Evolutionary conservation across 352 stramenopile species (phyloP), one percentile per base, ranked within the genome.

Genomic region (Stramenopiles sp.): DNA sequence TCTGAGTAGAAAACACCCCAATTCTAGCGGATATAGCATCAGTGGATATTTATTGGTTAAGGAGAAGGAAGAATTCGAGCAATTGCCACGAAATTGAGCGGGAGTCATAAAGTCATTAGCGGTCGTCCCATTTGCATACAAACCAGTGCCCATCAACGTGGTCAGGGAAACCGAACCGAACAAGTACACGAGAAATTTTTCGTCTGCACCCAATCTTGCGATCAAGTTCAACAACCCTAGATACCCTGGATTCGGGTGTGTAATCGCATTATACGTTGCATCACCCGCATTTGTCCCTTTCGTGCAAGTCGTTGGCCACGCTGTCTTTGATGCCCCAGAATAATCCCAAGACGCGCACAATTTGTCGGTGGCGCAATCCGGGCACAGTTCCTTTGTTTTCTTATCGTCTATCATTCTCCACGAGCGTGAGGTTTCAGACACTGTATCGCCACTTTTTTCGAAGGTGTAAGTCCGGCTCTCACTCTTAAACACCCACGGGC

Each of bases 271-370:
- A 25, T 53, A 53, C 12, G 12, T 53, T 53, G 43, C 43, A 53
- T 53, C 43, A 25, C 43, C 43, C 25, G 43, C 43, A 18, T 25
- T 12, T 53, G 43, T 53, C 25, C 43, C 43, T 53, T 53, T 53
- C 12, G 12, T 53, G 43, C 43, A 53, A 18, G 43, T 18, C 12
- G 43, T 53, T 25, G 43, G 43, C 43, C 43, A 53, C 25, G 12
- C 43, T 25, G 12, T 25, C 43, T 12, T 25, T 25, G 43, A 53
- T 12, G 43, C 43, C 12, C 43, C 25, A 25, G 43, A 53, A 25
- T 53, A 53, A 53, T 53, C 43, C 43, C 43, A 53, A 18, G 43
- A 53, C 43, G 25, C 43, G 43, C 43, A 53, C 43, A 53, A 53
- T 25, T 53, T 53, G 25, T 53, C 43, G 25, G 43, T 53, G 12